phyloP scores from a whole-genome alignment of 805 yeast species.

The Metschnikowia vanudenii region DNA sequence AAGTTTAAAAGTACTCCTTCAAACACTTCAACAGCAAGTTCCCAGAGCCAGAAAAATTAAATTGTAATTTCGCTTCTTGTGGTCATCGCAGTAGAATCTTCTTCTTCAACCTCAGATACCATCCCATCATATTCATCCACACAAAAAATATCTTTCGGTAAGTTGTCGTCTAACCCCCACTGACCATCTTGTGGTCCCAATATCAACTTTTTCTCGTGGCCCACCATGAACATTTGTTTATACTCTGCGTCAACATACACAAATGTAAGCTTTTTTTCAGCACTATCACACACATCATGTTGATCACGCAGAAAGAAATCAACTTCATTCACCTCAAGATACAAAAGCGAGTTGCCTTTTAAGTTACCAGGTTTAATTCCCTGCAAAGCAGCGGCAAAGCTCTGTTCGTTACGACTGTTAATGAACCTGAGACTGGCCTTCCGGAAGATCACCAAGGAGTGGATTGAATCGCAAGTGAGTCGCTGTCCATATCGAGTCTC shows the following conservation, averaged over 20 bases:
- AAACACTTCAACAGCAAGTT: too few relatives aligned
- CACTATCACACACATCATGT: slow-evolving; percentile 17
- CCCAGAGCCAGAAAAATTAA: too few relatives aligned
- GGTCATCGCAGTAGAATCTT: neutral
- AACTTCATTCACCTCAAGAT: slow-evolving; percentile 31
- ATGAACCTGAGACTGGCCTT: slow-evolving; percentile 29
- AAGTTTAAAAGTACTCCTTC: too few relatives aligned
- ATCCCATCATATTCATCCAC: slow-evolving; percentile 1
- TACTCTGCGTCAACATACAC: slow-evolving; percentile 25
- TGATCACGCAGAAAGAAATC: slow-evolving; percentile 35
- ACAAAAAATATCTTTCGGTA: neutral
- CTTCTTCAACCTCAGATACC: slow-evolving; percentile 9
- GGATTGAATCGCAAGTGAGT: slow-evolving; percentile 32
- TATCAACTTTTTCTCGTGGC: neutral
- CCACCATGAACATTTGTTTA: slow-evolving; percentile 4
- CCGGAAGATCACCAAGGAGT: slow-evolving; percentile 27
- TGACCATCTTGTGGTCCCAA: neutral
- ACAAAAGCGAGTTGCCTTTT: slow-evolving; percentile 18
- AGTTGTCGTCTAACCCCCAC: neutral
- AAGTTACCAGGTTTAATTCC: neutral
- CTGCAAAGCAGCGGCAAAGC: slow-evolving; percentile 2
- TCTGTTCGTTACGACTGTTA: neutral
- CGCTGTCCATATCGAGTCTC: slow-evolving; percentile 33
- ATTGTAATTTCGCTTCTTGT: neutral
- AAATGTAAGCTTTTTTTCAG: slow-evolving; percentile 24